Evolutionary conservation across 495 filamentous ascomycete species (phyloP).

Genomic region (Penicillium cataractarum): DNA sequence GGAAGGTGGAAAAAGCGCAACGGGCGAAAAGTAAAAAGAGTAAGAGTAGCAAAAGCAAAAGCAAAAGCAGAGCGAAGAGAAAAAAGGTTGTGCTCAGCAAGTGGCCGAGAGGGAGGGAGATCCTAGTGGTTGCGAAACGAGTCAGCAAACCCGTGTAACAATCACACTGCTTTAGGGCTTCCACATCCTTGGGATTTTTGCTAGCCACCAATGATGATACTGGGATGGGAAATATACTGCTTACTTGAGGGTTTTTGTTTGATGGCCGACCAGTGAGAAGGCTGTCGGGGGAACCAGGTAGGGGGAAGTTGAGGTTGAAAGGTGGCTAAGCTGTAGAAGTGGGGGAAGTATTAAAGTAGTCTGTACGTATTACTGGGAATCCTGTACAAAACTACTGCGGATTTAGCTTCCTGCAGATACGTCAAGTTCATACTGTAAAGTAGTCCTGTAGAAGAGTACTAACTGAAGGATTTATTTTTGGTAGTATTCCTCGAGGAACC

Average conservation of each 20-base stretch:
- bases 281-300: neutral
- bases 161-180: conserved; percentile 38
- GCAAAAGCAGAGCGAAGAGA: conserved; percentile 3
- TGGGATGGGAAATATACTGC: conserved; percentile 22
- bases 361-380: too few relatives aligned
- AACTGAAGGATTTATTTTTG: too few relatives aligned
- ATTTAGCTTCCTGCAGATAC: conserved; percentile 6
- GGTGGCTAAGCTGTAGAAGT: conserved; percentile 3
- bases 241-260: conserved; percentile 21
- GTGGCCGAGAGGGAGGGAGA: conserved; percentile 19
- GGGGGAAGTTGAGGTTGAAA: neutral
- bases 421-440: neutral
- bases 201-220: conserved; percentile 18
- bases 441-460: neutral
- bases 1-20: neutral
- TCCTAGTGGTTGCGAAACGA: conserved; percentile 34
- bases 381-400: too few relatives aligned
- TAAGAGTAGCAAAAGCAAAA: neutral
- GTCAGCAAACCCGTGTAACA: conserved; percentile 38
- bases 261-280: conserved; percentile 2
- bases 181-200: conserved; percentile 20
- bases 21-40: conserved; percentile 8
- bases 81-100: conserved; percentile 15
- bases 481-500: too few relatives aligned
- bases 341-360: too few relatives aligned